These are phyloP conservation scores for Batkoa obscura DNA, from an alignment of 371 early-diverging fungal species.

Conservation along the genomic window DNA sequence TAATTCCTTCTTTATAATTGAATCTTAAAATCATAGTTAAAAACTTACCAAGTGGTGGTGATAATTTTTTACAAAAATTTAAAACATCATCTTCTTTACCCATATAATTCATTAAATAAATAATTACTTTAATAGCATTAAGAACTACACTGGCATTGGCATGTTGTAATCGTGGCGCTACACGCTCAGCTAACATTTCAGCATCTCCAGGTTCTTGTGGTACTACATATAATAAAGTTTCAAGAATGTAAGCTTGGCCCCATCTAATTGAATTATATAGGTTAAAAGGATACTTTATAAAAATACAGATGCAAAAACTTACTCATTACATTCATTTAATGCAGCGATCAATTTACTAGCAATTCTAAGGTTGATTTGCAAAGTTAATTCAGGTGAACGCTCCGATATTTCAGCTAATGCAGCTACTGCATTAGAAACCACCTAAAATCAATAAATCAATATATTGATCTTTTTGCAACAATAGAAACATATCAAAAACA, in stretches of 20 bases:
- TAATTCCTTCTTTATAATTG: too few species aligned
- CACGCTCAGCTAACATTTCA: conserved; percentile 74
- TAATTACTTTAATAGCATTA: conserved; percentile 66
- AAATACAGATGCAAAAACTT: conserved; percentile 9
- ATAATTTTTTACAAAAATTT: conserved; percentile 55
- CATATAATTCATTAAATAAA: conserved; percentile 83
- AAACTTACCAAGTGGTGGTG: conserved; percentile 64
- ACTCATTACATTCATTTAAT: conserved; percentile 92
- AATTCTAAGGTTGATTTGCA: conserved; percentile 55
- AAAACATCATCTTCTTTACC: conserved; percentile 42
- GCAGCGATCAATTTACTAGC: conserved; percentile 81
- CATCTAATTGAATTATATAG: conserved; percentile 27
- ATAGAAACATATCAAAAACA: neutral
- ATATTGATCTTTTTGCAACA: neutral
- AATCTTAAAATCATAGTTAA: neutral
- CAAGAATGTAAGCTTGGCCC: conserved; percentile 84
- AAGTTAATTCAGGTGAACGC: conserved; percentile 51
- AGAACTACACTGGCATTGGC: conserved; percentile 93
- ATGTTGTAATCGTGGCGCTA: conserved; percentile 85
- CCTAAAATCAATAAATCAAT: conserved; percentile 18
- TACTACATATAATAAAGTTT: conserved; percentile 61
- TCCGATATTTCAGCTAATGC: conserved; percentile 88
- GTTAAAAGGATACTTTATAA: neutral
- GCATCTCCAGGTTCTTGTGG: conserved; percentile 78
- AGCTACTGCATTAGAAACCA: conserved; percentile 89